Base-by-base conservation (phyloP, 768 basidiomycete species). In the Ephemerocybe angulata region DNA sequence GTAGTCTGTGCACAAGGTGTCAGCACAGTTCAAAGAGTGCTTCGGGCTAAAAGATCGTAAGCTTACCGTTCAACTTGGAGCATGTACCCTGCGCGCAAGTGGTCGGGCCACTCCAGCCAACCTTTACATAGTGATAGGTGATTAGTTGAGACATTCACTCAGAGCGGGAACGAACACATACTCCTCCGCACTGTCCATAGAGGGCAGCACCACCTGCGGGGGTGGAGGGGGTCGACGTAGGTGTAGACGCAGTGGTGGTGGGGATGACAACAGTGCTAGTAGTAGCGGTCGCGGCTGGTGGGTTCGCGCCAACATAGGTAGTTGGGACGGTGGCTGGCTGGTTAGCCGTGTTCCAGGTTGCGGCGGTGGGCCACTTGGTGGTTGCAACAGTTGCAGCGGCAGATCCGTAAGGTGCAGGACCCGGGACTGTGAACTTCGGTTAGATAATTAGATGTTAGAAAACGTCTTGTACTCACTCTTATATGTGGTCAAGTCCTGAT, bases 101-200 rank as follows among this genome's bases (percentile, higher is more conserved):
- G 1, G 79, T 80, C 1, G 79, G 75, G 1, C 81, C 81, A 38
- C 72, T 73, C 54, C 65, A 80, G 11, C 76, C 73, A 29, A 63
- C 17, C 56, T 44, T 33, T 17, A n/a, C 38, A 12, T 25, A 12
- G 15, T 5, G 1, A 19, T 7, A 11, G 13, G 51, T 33, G 17
- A 15, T 13, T 27, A 53, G 51, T 12, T 4, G 22, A 30, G 24
- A 43, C 7, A 42, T 11, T n/a, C n/a, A 6, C 5, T 33, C 33
- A 8, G 30, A 12, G 19, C 13, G 22, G 3, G 47, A 46, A 3
- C 17, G 37, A 52, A 11, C 10, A 29, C 11, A 43, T 69, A 21
- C 61, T 74, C 78, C 80, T 57, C 80, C 80, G 48, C 81, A 82
- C 63, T 83, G 81, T 17, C 77, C 81, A 42, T 61, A 84, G 46